Percentiles rank a stretch among this genome's conserved stretches.
Conservation (phyloP, 306 rosid genomes). For the Pterocarpus macrocarpus region DNA sequence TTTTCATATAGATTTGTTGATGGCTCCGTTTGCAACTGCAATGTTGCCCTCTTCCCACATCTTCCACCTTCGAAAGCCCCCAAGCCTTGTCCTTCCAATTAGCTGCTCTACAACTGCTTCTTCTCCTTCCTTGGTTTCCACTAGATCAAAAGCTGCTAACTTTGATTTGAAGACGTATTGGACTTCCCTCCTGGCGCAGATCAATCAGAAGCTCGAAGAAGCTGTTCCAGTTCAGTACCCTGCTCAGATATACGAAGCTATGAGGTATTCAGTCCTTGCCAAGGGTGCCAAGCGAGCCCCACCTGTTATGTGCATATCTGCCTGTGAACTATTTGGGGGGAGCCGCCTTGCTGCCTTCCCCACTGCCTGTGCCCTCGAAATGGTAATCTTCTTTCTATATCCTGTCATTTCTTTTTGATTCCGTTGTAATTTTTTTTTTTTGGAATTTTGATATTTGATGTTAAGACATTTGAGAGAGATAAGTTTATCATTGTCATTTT, state of each 20-base stretch:
- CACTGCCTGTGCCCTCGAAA: constrained; percentile 96
- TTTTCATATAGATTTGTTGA: constrained; percentile 17
- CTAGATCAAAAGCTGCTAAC: constrained; percentile 49
- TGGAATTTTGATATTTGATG: not conserved
- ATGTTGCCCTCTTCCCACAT: constrained; percentile 52
- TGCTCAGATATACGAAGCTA: constrained; percentile 80
- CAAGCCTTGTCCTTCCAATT: constrained; percentile 45
- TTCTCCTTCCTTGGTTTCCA: constrained; percentile 50
- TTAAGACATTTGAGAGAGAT: not conserved
- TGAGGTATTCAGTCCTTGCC: constrained; percentile 88
- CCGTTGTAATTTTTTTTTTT: not conserved
- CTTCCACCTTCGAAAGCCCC: constrained; percentile 49
- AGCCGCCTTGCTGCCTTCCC: constrained; percentile 87
- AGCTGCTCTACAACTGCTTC: constrained; percentile 59
- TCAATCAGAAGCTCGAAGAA: constrained; percentile 81
- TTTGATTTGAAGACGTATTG: constrained; percentile 90
- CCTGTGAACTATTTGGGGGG: constrained; percentile 87
- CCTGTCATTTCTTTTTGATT: not conserved
- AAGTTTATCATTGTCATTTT: constrained; percentile 6
- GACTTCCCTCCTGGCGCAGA: constrained; percentile 71
- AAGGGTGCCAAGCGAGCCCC: constrained; percentile 90
- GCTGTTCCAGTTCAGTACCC: constrained; percentile 80
- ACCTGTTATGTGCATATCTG: constrained; percentile 94
- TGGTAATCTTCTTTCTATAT: constrained; percentile 59
- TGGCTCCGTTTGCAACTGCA: constrained; percentile 64